A percentile compares a stretch with the other conserved stretches of the same genome.
These are phyloP conservation scores for Pseudonectria buxi DNA, from an alignment of 2,329 filamentous ascomycete genomes.

Conservation along the genomic window DNA sequence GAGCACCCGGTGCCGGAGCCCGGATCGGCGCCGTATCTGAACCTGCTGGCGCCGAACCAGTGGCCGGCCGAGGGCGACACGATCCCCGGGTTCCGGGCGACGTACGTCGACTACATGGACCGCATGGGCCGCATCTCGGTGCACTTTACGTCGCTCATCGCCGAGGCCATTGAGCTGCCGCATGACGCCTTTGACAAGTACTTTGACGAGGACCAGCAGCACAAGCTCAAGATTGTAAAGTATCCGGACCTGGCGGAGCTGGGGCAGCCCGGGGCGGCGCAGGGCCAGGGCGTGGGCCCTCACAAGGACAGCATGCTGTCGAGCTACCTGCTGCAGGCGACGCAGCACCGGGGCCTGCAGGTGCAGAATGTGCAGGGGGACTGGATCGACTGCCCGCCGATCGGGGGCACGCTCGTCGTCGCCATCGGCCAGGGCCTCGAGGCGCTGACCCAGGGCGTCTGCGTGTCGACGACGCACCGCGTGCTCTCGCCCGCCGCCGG, in stretches of 20 bases:
- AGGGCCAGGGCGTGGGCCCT: slow-evolving; percentile 62
- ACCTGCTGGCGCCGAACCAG: slow-evolving; percentile 70
- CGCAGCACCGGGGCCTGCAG: slow-evolving; percentile 68
- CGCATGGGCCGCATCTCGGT: slow-evolving; percentile 68
- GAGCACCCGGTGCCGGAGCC: slow-evolving; percentile 61
- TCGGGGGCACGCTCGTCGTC: slow-evolving; percentile 72
- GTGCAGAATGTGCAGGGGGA: slow-evolving; percentile 71
- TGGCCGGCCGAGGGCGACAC: slow-evolving; percentile 58
- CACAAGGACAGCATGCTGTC: slow-evolving; percentile 84
- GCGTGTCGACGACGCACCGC: slow-evolving; percentile 73
- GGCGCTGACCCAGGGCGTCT: slow-evolving; percentile 76
- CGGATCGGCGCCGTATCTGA: slow-evolving; percentile 61
- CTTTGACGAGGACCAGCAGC: slow-evolving; percentile 68
- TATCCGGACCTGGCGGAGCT: slow-evolving; percentile 68
- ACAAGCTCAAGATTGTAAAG: slow-evolving; percentile 86
- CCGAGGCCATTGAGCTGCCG: slow-evolving; percentile 72
- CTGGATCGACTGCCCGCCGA: slow-evolving; percentile 78
- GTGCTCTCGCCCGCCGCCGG: slow-evolving; percentile 69
- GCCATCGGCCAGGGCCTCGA: slow-evolving; percentile 84
- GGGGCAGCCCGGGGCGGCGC: slow-evolving; percentile 34
- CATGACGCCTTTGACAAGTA: slow-evolving; percentile 66
- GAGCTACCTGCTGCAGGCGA: slow-evolving; percentile 75
- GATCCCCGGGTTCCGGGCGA: slow-evolving; percentile 60
- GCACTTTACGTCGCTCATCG: slow-evolving; percentile 71
- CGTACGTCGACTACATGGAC: slow-evolving; percentile 68